A percentile compares a stretch with the other conserved stretches of the same genome.
phyloP scores from a whole-genome alignment of 176 grass and related monocot species.

The Phyllostachys edulis region DNA sequence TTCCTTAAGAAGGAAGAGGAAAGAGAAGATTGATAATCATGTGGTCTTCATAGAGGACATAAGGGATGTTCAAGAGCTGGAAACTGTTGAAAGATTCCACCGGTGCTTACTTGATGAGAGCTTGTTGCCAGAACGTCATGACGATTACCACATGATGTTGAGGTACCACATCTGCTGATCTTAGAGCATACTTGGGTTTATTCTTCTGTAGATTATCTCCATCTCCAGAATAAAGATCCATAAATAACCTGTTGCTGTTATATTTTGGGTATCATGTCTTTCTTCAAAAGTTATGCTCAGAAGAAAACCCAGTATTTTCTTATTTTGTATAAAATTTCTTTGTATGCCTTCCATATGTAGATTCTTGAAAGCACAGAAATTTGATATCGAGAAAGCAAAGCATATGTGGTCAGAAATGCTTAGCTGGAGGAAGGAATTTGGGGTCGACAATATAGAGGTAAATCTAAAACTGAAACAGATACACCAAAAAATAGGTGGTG shows the following conservation, averaged over 20 bases:
- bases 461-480: background rate
- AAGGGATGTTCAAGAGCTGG: constrained; percentile 64
- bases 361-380: constrained; percentile 93
- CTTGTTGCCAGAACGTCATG: constrained; percentile 65
- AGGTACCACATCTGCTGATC: constrained; percentile 45
- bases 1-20: constrained; percentile 67
- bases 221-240: background rate
- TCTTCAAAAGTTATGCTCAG: background rate
- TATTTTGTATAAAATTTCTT: constrained; percentile 24
- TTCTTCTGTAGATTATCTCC: background rate
- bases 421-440: constrained; percentile 87
- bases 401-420: constrained; percentile 99
- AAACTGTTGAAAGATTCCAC: constrained; percentile 67
- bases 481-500: background rate
- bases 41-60: constrained; percentile 65
- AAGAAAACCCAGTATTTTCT: background rate
- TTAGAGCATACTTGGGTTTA: background rate
- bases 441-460: constrained; percentile 76
- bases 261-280: constrained; percentile 11
- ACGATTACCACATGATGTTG: constrained; percentile 82
- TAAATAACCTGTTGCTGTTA: background rate
- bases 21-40: constrained; percentile 43
- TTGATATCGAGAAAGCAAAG: constrained; percentile 88
- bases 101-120: constrained; percentile 51
- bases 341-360: constrained; percentile 26